Evolutionary conservation across 345 rosid species (phyloP), one percentile per base, ranked within the genome.

Genomic region (Acer saccharum): DNA sequence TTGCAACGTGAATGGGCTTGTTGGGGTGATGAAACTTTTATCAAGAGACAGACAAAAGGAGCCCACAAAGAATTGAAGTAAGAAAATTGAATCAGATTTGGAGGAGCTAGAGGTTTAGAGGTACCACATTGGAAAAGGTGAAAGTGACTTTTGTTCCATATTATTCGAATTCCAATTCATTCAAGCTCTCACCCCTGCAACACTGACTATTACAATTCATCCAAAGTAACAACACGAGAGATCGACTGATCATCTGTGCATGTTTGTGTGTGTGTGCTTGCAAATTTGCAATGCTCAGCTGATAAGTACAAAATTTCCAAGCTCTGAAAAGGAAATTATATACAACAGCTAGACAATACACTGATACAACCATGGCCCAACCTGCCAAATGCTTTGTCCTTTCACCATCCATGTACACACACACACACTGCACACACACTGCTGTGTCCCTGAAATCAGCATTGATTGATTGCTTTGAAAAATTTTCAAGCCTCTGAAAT

Each of bases 51-150:
- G 62, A 72, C 87, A 74, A 23, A 23, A 68, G 57, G 62, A 68
- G 80, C 83, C 78, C 75, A 77, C 81, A 55, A 62, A 65, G 71
- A 25, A 25, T 25, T 25, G 27, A 62, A 57, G 68, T 21, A 10
- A 10, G 50, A 46, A 10, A 1, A 46, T 7, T 29, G 64, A 60
- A 62, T 50, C 77, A 43, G 1, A 80, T 57, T 66, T 43, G 69
- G 16, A 65, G 32, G 23, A 58, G 3, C 11, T 0, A 32, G 6
- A 17, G 17, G 39, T 23, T 43, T 10, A 50, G 78, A 11, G 64
- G 67, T 14, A 70, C 71, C 87, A 62, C 75, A 41, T 65, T 43
- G 77, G 76, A 78, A 81, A 82, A 76, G 85, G 77, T 61, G 81
- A 86, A 82, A 79, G 76, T 48, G 82, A 80, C 62, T 29, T 74